Evolutionary conservation across 2,329 filamentous ascomycete genomes (phyloP), one percentile per base, ranked within the genome.

Genomic region (Phaeosphaeria sp.): DNA sequence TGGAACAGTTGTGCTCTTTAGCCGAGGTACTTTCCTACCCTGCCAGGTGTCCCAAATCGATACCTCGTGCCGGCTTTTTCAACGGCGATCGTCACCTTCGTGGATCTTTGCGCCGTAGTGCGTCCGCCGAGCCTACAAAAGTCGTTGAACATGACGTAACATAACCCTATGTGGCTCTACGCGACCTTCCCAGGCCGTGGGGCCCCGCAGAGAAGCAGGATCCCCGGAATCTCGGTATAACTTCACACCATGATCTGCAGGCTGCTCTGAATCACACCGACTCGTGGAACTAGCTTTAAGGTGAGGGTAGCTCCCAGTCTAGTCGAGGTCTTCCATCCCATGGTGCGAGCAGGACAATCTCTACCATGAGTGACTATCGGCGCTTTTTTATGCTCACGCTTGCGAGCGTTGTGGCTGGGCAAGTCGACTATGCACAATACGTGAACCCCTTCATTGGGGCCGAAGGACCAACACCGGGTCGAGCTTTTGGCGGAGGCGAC

Each of bases 381-480:
- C 23, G 10, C 10, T 3, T 36, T 9, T 20, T 43, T 1, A 21
- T 44, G 22, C 23, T 51, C 15, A 39, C 36, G 21, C 33, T 43
- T 6, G 25, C 49, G n/a, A 42, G 22, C 17, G 9, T 49, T 20
- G 52, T 33, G 25, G 44, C 46, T 9, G 13, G 51, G 2, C 53
- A 63, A 33, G 22, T 48, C 7, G 72, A 81, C 61, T 80, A 77
- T 55, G 66, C 78, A 1, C 63, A 78, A 59, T 79, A 80, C 72
- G 82, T 85, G 7, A 82, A 84, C 58, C 80, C 78, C 0, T 82
- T 85, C 54, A 82, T 84, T 46, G 82, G 82, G 1, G 79, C 81
- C 13, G 79, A 82, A 61, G 82, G 82, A 0, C 78, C 79, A 0
- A 72, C 77, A 3, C 75, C 79, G 3, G 81, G 81, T 9, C 75